A percentile compares a stretch with the other conserved stretches of the same genome.
Conservation (phyloP, 1,284 basidiomycete species). For the Ustilago hordei region DNA sequence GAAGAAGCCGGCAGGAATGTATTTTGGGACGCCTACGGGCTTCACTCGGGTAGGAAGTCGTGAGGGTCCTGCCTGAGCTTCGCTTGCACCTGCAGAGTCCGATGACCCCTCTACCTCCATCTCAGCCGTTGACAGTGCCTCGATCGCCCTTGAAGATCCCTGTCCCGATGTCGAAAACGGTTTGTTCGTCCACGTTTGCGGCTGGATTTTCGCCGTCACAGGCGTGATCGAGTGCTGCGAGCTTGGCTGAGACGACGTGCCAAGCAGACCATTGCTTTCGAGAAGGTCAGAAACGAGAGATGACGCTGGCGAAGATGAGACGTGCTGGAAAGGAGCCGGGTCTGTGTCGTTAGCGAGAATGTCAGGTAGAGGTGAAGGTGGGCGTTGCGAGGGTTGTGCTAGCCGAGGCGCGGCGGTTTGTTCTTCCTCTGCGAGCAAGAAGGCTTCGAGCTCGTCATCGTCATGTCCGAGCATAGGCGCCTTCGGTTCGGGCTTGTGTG, state of each 20-base stretch:
- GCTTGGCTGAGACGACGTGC: slow-evolving; percentile 31
- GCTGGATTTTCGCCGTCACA: slow-evolving; percentile 11
- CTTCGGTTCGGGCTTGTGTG: not conserved
- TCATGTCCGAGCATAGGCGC: slow-evolving; percentile 5
- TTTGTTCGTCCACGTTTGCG: slow-evolving; percentile 1
- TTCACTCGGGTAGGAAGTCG: slow-evolving; percentile 15
- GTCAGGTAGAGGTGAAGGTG: slow-evolving; percentile 10
- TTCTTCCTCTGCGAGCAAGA: slow-evolving; percentile 33
- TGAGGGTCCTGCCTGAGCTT: slow-evolving; percentile 21
- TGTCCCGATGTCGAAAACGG: slow-evolving; percentile 18
- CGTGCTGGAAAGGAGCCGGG: not conserved
- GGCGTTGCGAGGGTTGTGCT: not conserved
- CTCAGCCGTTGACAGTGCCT: slow-evolving; percentile 17
- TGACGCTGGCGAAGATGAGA: slow-evolving; percentile 12
- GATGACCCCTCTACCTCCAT: not conserved
- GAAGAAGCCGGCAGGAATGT: slow-evolving; percentile 61
- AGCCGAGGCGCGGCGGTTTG: slow-evolving; percentile 3
- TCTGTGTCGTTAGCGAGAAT: not conserved
- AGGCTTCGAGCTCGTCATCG: slow-evolving; percentile 44
- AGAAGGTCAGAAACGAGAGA: slow-evolving; percentile 31
- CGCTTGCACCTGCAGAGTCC: not conserved
- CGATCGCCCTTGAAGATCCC: slow-evolving; percentile 30
- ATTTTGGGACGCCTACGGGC: slow-evolving; percentile 50
- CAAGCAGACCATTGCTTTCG: slow-evolving; percentile 46
- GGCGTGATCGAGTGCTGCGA: slow-evolving; percentile 26